These are phyloP conservation scores for Austroboletus olivaceoglutinosus DNA, from an alignment of 1,284 basidiomycete species.

Conservation along the genomic window DNA sequence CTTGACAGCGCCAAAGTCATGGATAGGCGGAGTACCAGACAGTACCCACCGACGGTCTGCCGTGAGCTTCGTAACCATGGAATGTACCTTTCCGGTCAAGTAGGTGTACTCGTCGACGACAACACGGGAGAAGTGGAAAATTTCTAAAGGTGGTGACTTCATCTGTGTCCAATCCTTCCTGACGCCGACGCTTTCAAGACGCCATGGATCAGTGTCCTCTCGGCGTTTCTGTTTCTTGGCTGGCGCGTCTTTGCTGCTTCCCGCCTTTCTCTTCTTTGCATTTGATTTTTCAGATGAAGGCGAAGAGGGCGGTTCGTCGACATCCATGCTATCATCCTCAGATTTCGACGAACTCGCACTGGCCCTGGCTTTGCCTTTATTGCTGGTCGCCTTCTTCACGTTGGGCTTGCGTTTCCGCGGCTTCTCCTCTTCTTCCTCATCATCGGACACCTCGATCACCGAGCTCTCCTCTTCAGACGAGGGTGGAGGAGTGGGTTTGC, in stretches of 20 bases:
- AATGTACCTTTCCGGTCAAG: conserved; percentile 75
- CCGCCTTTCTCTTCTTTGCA: conserved; percentile 53
- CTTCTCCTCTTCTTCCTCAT: conserved; percentile 29
- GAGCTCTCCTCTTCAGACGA: conserved; percentile 29
- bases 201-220: conserved; percentile 78
- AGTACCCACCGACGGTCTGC: conserved; percentile 89
- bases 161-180: conserved; percentile 76
- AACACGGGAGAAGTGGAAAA: conserved; percentile 88
- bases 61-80: conserved; percentile 75
- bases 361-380: conserved; percentile 24
- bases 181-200: conserved; percentile 61
- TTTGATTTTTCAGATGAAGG: conserved; percentile 38
- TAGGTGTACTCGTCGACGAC: conserved; percentile 97
- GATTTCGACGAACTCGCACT: conserved; percentile 30
- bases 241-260: conserved; percentile 45
- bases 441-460: conserved; percentile 27
- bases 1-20: conserved; percentile 88
- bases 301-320: conserved; percentile 46
- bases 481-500: conserved; percentile 33
- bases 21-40: conserved; percentile 93
- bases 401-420: conserved; percentile 28
- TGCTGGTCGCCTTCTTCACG: conserved; percentile 30
- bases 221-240: conserved; percentile 63
- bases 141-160: conserved; percentile 81
- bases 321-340: conserved; percentile 49